Percentiles rank a stretch among this genome's conserved stretches.
Evolutionary conservation across 768 basidiomycete species (phyloP).

Genomic region (Leccinum subgranulosum): DNA sequence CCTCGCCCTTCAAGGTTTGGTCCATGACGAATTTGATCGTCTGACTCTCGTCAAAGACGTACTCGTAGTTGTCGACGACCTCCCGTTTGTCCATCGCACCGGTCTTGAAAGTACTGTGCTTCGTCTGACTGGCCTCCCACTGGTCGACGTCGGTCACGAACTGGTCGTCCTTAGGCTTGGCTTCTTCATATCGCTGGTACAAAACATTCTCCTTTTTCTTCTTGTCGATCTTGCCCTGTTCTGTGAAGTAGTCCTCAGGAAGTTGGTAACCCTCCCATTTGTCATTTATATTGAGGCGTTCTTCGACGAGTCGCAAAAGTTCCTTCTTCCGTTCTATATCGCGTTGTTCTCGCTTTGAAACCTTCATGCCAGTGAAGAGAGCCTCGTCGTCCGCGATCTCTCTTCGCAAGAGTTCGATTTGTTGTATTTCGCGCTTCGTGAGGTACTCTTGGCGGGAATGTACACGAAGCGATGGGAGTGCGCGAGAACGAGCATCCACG

Average conservation of each 20-base stretch:
- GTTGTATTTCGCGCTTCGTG: conserved; percentile 93
- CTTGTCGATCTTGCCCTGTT: conserved; percentile 96
- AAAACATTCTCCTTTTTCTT: conserved; percentile 92
- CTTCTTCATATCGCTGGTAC: conserved; percentile 94
- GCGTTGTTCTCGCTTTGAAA: conserved; percentile 76
- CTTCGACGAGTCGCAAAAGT: conserved; percentile 86
- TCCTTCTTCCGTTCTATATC: conserved; percentile 94
- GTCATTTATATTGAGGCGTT: conserved; percentile 91
- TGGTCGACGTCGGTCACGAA: conserved; percentile 97
- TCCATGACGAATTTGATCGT: conserved; percentile 96
- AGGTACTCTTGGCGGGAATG: conserved; percentile 95
- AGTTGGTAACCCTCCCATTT: conserved; percentile 94
- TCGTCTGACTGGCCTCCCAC: conserved; percentile 93
- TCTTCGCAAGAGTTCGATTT: conserved; percentile 86
- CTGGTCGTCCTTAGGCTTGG: conserved; percentile 86
- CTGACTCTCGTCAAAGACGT: conserved; percentile 97
- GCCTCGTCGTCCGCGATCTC: conserved; percentile 95
- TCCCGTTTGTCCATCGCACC: conserved; percentile 90
- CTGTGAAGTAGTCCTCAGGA: conserved; percentile 97
- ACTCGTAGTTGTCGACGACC: conserved; percentile 85
- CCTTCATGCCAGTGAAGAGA: conserved; percentile 86
- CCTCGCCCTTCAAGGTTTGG: conserved; percentile 60
- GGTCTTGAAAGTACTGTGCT: conserved; percentile 83
- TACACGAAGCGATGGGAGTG: conserved; percentile 72
- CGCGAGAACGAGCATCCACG: conserved; percentile 48